Conservation (phyloP, 495 filamentous ascomycete species). For the Talaromyces borbonicus region DNA sequence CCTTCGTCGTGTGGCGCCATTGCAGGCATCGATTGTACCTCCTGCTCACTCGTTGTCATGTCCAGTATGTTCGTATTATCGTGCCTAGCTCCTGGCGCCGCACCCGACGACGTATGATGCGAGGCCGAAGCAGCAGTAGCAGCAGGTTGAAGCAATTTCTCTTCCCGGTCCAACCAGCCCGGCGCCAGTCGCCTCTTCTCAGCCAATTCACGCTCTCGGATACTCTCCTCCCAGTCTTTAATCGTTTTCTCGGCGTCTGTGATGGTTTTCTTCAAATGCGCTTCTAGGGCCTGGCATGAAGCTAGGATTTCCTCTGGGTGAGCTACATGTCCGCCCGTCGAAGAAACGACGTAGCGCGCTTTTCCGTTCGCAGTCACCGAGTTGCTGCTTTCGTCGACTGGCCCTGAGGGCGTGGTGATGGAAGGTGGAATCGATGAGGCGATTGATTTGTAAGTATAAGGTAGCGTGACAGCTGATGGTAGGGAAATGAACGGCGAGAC, state of each 20-base stretch:
- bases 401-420: conserved; percentile 42
- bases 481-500: conserved; percentile 92
- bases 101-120: not conserved
- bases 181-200: conserved; percentile 89
- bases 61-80: conserved; percentile 32
- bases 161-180: conserved; percentile 88
- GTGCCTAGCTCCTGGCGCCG: not conserved
- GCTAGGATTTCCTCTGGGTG: conserved; percentile 75
- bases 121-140: too few species aligned
- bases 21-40: conserved; percentile 28
- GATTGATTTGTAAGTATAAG: conserved; percentile 88
- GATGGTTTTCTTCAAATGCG: conserved; percentile 58
- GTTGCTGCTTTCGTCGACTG: conserved; percentile 15
- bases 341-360: conserved; percentile 63
- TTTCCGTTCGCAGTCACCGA: conserved; percentile 26
- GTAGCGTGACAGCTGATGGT: conserved; percentile 80
- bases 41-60: conserved; percentile 31
- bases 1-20: conserved; percentile 50
- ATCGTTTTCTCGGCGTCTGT: conserved; percentile 55
- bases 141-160: conserved; percentile 67
- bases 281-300: conserved; percentile 64
- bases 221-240: conserved; percentile 57
- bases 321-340: conserved; percentile 60
- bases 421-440: conserved; percentile 78
- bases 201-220: conserved; percentile 68